These are phyloP conservation scores for Eutrema heterophyllum DNA, from an alignment of 345 rosid genomes.

Conservation along the genomic window DNA sequence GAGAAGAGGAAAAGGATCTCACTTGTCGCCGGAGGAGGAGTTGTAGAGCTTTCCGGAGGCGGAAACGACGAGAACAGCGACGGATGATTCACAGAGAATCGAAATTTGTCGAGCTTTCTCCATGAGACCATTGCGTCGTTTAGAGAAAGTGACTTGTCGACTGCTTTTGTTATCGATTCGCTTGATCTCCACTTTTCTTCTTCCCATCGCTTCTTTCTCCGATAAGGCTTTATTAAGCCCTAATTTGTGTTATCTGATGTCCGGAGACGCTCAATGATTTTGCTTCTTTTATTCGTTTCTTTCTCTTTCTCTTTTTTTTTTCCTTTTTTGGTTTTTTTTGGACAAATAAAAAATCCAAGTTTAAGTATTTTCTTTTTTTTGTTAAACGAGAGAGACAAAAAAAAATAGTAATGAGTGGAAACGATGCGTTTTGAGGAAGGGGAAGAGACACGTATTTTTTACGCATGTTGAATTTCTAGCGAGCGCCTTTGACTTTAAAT, in stretches of 20 bases:
- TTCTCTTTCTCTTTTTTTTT: neutral
- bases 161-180: slow-evolving; percentile 60
- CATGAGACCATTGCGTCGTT: slow-evolving; percentile 58
- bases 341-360: neutral
- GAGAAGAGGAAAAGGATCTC: neutral
- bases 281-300: neutral
- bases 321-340: neutral
- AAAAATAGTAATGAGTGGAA: neutral
- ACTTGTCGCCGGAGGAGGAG: slow-evolving; percentile 46
- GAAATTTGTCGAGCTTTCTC: slow-evolving; percentile 69
- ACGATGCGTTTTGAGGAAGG: neutral
- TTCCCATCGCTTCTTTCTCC: slow-evolving; percentile 35
- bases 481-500: neutral
- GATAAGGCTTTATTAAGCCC: slow-evolving; percentile 13
- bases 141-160: slow-evolving; percentile 65
- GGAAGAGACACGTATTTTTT: neutral
- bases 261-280: neutral
- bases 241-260: neutral
- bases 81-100: slow-evolving; percentile 60
- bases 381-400: neutral
- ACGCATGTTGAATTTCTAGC: neutral
- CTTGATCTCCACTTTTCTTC: slow-evolving; percentile 59
- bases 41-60: slow-evolving; percentile 45
- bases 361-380: neutral
- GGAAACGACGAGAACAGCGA: slow-evolving; percentile 57